A percentile compares a stretch with the other conserved stretches of the same genome.
These are phyloP conservation scores for Trematosphaeria pertusa DNA, from an alignment of 2,329 filamentous ascomycete genomes.

Conservation along the genomic window DNA sequence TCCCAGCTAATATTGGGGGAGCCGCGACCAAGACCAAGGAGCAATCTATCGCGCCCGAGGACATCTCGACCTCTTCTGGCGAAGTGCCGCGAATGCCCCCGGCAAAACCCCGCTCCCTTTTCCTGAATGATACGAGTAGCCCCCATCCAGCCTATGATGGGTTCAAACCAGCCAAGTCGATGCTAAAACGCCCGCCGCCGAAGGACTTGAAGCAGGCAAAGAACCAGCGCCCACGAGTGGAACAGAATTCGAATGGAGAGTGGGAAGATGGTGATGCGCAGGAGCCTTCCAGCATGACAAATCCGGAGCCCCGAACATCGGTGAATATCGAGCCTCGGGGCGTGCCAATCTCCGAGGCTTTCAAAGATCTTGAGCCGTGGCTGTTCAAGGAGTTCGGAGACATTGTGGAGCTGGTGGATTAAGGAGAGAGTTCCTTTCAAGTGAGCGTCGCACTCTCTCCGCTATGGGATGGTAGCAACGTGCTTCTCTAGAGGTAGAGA, in stretches of 20 bases:
- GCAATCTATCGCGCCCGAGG: background rate
- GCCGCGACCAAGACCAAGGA: background rate
- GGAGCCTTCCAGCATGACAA: slow-evolving; percentile 1
- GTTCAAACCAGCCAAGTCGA: slow-evolving; percentile 10
- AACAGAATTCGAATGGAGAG: background rate
- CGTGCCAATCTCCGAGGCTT: slow-evolving; percentile 26
- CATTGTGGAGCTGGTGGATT: slow-evolving; percentile 46
- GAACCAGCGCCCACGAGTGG: background rate
- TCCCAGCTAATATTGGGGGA: slow-evolving; percentile 3
- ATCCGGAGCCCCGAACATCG: background rate
- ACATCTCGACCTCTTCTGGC: slow-evolving; percentile 5
- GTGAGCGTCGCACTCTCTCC: background rate
- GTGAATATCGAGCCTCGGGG: background rate
- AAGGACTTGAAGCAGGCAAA: slow-evolving; percentile 8
- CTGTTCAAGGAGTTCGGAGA: slow-evolving; percentile 49
- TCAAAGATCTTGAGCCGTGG: slow-evolving; percentile 47
- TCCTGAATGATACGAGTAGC: slow-evolving; percentile 23
- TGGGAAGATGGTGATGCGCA: background rate
- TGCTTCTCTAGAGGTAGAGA: no score
- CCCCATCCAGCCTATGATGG: background rate
- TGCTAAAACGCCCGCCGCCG: slow-evolving; percentile 1
- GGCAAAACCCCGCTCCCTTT: slow-evolving; percentile 18
- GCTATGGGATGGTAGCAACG: background rate
- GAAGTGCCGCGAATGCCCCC: slow-evolving; percentile 6
- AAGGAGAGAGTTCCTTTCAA: background rate